These are phyloP conservation scores for Actinomucor elegans DNA, from an alignment of 371 early-diverging fungal species.

Conservation along the genomic window DNA sequence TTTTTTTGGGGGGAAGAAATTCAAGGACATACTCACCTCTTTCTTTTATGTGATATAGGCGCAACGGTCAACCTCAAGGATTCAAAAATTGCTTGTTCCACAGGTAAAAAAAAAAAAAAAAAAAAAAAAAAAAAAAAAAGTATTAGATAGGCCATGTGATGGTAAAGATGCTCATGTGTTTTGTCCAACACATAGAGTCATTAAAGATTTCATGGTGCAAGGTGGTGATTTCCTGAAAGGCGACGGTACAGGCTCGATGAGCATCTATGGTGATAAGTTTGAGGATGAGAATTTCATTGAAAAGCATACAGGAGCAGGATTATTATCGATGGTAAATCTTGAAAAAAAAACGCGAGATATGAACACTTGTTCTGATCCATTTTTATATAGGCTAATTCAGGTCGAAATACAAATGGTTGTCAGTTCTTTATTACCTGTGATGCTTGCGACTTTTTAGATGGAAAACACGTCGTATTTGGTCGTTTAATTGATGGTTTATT, in stretches of 20 bases:
- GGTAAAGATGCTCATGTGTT: too few species aligned
- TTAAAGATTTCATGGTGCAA: slow-evolving; percentile 98
- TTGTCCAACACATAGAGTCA: slow-evolving; percentile 55
- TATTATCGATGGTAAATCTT: slow-evolving; percentile 90
- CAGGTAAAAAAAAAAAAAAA: slow-evolving; percentile 46
- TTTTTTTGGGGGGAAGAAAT: neutral
- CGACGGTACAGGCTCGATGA: slow-evolving; percentile 96
- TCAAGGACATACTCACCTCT: neutral
- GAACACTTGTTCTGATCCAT: neutral
- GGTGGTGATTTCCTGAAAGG: slow-evolving; percentile 94
- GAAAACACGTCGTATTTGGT: slow-evolving; percentile 92
- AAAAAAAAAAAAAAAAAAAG: slow-evolving; percentile 14
- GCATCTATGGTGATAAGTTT: slow-evolving; percentile 97
- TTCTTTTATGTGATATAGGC: slow-evolving; percentile 31
- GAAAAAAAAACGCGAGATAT: too few species aligned
- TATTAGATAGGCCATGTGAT: too few species aligned
- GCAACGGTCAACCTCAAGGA: slow-evolving; percentile 79
- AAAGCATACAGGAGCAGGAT: slow-evolving; percentile 90
- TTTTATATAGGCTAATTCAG: slow-evolving; percentile 82
- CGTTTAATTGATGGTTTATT: slow-evolving; percentile 86
- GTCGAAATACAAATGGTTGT: slow-evolving; percentile 93
- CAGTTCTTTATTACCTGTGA: slow-evolving; percentile 97
- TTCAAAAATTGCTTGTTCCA: slow-evolving; percentile 93
- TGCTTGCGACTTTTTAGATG: slow-evolving; percentile 87
- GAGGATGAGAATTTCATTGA: slow-evolving; percentile 95